Conservation (phyloP, 192 early-diverging fungal species). For the Glomus cerebriforme region DNA sequence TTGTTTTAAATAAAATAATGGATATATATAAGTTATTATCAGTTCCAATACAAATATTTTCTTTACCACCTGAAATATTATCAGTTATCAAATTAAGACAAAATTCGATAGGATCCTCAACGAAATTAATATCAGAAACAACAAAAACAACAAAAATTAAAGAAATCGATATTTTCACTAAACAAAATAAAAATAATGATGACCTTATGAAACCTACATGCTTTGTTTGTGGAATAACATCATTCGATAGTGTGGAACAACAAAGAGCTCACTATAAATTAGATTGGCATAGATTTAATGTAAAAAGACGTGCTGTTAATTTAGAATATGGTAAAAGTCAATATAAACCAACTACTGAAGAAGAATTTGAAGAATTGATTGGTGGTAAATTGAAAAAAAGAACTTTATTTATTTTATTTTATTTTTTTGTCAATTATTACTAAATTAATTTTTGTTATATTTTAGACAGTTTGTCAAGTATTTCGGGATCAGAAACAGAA, state of each 20-base stretch:
- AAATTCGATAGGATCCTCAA: background rate
- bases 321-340: slow-evolving; percentile 31
- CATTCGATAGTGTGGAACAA: slow-evolving; percentile 38
- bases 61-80: background rate
- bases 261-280: slow-evolving; percentile 52
- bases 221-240: slow-evolving; percentile 44
- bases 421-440: background rate
- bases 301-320: slow-evolving; percentile 45
- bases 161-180: background rate
- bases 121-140: background rate
- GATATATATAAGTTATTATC: background rate
- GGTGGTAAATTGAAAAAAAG: slow-evolving; percentile 37
- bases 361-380: slow-evolving; percentile 53
- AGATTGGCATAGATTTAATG: slow-evolving; percentile 63
- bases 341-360: slow-evolving; percentile 44
- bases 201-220: slow-evolving; percentile 41
- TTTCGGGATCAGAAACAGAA: slow-evolving; percentile 33
- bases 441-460: background rate
- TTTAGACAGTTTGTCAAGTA: slow-evolving; percentile 29
- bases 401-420: background rate
- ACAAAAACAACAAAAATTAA: background rate
- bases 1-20: too few relatives aligned
- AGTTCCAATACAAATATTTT: slow-evolving; percentile 1
- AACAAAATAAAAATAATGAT: background rate
- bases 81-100: background rate